Evolutionary conservation across 345 rosid species (phyloP).

Genomic region (Populus nigra): DNA sequence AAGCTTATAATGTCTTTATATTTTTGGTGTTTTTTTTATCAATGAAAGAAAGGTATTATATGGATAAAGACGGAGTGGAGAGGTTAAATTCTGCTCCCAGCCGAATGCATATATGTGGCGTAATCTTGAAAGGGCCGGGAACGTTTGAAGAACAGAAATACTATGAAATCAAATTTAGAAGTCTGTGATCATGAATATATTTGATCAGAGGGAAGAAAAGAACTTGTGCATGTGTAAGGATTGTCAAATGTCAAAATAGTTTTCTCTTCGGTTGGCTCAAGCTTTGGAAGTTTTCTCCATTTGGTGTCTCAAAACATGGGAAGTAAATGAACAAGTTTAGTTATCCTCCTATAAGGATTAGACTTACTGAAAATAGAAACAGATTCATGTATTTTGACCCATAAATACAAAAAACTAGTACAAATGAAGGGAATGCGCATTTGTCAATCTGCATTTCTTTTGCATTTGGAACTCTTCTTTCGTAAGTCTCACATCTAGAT

Average conservation of each 20-base stretch:
- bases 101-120: neutral
- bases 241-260: conserved; percentile 3
- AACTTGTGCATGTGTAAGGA: neutral
- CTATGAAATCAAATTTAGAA: neutral
- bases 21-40: neutral
- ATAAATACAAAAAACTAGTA: neutral
- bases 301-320: conserved; percentile 4
- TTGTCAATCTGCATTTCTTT: neutral
- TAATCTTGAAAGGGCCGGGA: too few species aligned
- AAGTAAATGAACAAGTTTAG: neutral
- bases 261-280: conserved; percentile 1
- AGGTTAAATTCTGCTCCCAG: neutral
- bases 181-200: neutral
- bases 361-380: neutral
- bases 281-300: conserved; percentile 8
- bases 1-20: neutral
- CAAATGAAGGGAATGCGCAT: neutral
- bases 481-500: neutral
- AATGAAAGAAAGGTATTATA: neutral
- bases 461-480: neutral
- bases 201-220: neutral
- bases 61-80: neutral
- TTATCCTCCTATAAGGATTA: neutral
- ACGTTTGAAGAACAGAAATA: too few species aligned
- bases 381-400: conserved; percentile 1